Evolutionary conservation across 176 grass and related monocot genomes (phyloP).

Genomic region (Tillandsia leiboldiana): DNA sequence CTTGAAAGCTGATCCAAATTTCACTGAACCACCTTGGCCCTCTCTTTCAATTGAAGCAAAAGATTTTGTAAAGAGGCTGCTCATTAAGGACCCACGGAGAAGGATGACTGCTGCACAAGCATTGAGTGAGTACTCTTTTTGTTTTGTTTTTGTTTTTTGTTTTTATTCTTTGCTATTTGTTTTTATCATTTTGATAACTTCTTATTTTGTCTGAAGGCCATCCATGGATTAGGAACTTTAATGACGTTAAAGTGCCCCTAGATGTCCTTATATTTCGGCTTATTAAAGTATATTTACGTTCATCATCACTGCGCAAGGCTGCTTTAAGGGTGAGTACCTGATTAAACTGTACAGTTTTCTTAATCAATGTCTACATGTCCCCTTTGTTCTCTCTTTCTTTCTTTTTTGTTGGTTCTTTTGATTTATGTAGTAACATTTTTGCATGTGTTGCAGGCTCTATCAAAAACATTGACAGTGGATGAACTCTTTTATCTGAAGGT

Average conservation of each 20-base stretch:
- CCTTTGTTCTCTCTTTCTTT: not conserved
- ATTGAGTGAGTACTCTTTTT: slow-evolving; percentile 36
- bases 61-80: slow-evolving; percentile 72
- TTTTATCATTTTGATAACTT: not conserved
- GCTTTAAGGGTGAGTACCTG: slow-evolving; percentile 49
- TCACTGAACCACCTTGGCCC: slow-evolving; percentile 64
- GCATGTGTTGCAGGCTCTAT: slow-evolving; percentile 50
- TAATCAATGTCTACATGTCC: not conserved
- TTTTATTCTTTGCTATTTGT: not conserved
- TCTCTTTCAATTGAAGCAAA: slow-evolving; percentile 59
- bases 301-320: slow-evolving; percentile 62
- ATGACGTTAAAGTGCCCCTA: slow-evolving; percentile 50
- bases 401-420: slow-evolving; percentile 13
- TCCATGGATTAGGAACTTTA: slow-evolving; percentile 88
- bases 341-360: not conserved
- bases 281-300: slow-evolving; percentile 71
- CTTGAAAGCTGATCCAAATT: slow-evolving; percentile 72
- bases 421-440: slow-evolving; percentile 16
- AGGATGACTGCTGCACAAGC: slow-evolving; percentile 83
- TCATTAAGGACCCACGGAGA: slow-evolving; percentile 75
- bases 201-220: slow-evolving; percentile 41
- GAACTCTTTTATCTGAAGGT: slow-evolving; percentile 72
- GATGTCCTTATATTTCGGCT: slow-evolving; percentile 68
- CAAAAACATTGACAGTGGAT: slow-evolving; percentile 67
- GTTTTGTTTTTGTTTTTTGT: slow-evolving; percentile 14